Percentiles rank a stretch among this genome's conserved stretches.
phyloP scores from a whole-genome alignment of 2,329 filamentous ascomycete genomes.

The Pseudocercospora cruenta region DNA sequence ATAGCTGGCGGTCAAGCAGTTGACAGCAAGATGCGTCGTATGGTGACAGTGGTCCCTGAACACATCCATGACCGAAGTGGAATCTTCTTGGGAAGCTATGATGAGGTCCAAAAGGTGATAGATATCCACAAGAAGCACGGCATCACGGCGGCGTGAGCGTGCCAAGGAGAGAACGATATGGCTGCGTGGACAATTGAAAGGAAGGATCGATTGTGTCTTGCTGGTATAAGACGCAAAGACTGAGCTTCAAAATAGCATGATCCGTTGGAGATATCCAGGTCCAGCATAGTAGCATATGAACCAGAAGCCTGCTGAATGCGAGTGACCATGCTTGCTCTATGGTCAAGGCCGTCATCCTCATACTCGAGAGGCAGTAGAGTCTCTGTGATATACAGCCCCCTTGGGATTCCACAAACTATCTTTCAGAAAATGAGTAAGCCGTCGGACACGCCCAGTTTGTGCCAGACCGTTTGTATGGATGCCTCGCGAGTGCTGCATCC shows the following conservation, averaged over 20 bases:
- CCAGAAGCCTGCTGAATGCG: background rate
- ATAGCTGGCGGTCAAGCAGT: constrained; percentile 88
- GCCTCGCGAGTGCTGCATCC: background rate
- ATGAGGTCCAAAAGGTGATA: constrained; percentile 96
- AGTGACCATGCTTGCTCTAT: background rate
- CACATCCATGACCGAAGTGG: constrained; percentile 94
- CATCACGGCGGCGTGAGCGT: constrained; percentile 24
- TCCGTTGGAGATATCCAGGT: background rate
- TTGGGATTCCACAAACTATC: too few species aligned
- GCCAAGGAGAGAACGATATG: background rate
- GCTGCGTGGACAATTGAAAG: background rate
- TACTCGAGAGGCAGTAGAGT: too few species aligned
- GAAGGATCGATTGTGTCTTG: background rate
- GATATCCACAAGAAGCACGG: constrained; percentile 68
- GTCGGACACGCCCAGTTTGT: too few species aligned
- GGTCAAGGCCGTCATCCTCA: too few species aligned
- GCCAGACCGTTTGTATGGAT: too few species aligned
- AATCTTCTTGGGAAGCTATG: constrained; percentile 93
- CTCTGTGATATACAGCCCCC: too few species aligned
- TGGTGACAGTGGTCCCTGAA: constrained; percentile 87
- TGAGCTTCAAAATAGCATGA: background rate
- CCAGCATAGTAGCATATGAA: background rate
- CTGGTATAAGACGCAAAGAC: background rate
- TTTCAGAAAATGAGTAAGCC: too few species aligned
- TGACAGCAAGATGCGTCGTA: constrained; percentile 85